Evolutionary conservation across 306 rosid genomes (phyloP), one percentile per base, ranked within the genome.

Genomic region (Alnus glutinosa): DNA sequence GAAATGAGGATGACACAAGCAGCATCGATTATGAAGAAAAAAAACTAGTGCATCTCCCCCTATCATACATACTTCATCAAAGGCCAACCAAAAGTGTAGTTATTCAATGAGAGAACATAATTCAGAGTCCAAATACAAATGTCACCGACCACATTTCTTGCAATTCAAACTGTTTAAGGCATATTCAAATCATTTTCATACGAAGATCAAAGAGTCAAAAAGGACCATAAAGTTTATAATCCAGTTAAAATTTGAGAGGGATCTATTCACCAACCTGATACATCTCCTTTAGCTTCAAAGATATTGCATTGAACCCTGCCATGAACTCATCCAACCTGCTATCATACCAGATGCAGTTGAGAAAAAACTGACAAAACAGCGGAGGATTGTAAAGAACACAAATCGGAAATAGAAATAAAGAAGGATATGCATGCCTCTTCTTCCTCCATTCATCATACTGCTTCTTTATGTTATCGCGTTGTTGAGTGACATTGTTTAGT

Each of bases 211-310:
- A 70, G 57, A 13, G 58, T 54, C 61, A 32, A 73, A 32, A 49
- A 73, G 66, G 70, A 55, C 34, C 16, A 63, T 8, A 50, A 37
- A 59, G 74, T 28, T 74, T 62, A 48, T 66, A 59, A 71, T 13
- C 44, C 46, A 76, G 11, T 16, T 30, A 59, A 78, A 42, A 16
- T 46, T 18, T 18, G 72, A 39, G 48, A 61, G 50, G 69, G 80
- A 59, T 70, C 32, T 69, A 82, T 71, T 79, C 67, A 74, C 82
- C 82, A 73, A 92, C 97, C 97, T 95, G 99, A 78, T 93, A 91
- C 98, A 91, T 95, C 84, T 95, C 99, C 84, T 95, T 93, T 49
- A 95, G 81, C 88, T 95, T 95, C 69, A 95, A 89, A 66, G 99
- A 93, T 88, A 93, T 91, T 52, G 98, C 80, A 82, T 91, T 95